Conservation (phyloP, 164 flowering plant species). For the Vitis cinerea region DNA sequence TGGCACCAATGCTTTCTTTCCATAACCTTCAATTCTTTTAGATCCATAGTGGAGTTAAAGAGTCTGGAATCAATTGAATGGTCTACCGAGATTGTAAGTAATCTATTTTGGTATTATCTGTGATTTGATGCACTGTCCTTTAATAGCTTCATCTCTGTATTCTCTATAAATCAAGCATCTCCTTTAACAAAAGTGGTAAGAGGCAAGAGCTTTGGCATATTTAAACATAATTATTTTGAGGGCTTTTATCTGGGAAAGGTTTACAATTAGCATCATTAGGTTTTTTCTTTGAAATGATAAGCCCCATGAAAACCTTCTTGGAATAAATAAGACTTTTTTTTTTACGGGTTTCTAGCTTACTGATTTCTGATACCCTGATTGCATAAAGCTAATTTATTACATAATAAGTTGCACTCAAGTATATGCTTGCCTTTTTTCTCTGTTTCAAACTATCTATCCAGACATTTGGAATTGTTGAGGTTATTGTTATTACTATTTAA, state of each 20-base stretch:
- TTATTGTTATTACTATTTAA: not conserved
- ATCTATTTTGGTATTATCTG: not conserved
- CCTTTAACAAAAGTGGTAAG: too few species aligned
- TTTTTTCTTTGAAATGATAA: not conserved
- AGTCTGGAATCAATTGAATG: constrained; percentile 49
- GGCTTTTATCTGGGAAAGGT: not conserved
- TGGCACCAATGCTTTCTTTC: constrained; percentile 15
- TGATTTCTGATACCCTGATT: not conserved
- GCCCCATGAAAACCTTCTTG: not conserved
- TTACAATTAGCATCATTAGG: not conserved
- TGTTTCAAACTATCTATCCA: not conserved
- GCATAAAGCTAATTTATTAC: too few species aligned
- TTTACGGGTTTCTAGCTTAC: not conserved
- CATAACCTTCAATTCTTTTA: constrained; percentile 30
- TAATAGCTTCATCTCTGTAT: not conserved
- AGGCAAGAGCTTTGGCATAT: not conserved
- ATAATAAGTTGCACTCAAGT: not conserved
- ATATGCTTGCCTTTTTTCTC: too few species aligned
- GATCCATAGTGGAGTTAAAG: constrained; percentile 53
- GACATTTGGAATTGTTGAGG: not conserved
- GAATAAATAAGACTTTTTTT: not conserved
- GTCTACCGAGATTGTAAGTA: constrained; percentile 67
- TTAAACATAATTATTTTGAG: not conserved
- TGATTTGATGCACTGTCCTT: not conserved
- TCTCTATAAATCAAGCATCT: too few species aligned